A percentile compares a stretch with the other conserved stretches of the same genome.
Conservation (phyloP, 768 basidiomycete genomes). For the Xerocomus brunneocitrinus region DNA sequence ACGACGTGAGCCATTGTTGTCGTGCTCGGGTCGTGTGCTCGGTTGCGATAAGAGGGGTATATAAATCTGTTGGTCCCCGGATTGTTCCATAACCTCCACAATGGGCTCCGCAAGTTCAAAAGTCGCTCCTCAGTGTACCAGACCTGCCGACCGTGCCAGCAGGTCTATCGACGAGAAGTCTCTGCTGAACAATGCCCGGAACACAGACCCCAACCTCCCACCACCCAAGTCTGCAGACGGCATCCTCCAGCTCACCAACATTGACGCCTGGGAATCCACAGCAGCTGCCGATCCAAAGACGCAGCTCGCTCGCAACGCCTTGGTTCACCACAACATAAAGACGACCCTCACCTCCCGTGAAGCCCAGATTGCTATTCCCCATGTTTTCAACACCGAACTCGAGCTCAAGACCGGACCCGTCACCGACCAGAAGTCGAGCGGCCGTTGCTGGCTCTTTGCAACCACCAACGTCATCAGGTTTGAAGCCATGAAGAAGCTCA, state of each 20-base stretch:
- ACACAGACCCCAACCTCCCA: constrained; percentile 1
- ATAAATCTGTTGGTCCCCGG: constrained; percentile 15
- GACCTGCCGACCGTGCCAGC: constrained; percentile 15
- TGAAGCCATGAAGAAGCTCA: constrained; percentile 79
- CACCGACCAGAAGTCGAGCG: constrained; percentile 83
- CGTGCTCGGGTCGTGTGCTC: constrained; percentile 11
- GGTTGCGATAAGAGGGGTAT: constrained; percentile 22
- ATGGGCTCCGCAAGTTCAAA: constrained; percentile 29
- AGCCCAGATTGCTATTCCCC: constrained; percentile 57
- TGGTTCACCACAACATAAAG: constrained; percentile 64
- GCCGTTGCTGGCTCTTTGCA: constrained; percentile 95
- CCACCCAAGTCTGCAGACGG: constrained; percentile 50
- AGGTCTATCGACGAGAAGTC: constrained; percentile 28
- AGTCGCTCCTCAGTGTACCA: constrained; percentile 15
- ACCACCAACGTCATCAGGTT: constrained; percentile 85
- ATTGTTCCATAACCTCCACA: not conserved
- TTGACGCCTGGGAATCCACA: constrained; percentile 64
- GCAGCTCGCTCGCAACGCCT: constrained; percentile 71
- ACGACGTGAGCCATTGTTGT: not conserved
- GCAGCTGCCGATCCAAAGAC: constrained; percentile 54
- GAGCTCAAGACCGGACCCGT: constrained; percentile 80
- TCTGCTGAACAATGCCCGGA: not conserved
- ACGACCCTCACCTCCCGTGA: constrained; percentile 59
- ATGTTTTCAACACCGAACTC: constrained; percentile 79
- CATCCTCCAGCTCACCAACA: constrained; percentile 50